A percentile compares a stretch with the other conserved stretches of the same genome.
phyloP scores from a whole-genome alignment of 176 grass and related monocot species.

The Eragrostis curvula region DNA sequence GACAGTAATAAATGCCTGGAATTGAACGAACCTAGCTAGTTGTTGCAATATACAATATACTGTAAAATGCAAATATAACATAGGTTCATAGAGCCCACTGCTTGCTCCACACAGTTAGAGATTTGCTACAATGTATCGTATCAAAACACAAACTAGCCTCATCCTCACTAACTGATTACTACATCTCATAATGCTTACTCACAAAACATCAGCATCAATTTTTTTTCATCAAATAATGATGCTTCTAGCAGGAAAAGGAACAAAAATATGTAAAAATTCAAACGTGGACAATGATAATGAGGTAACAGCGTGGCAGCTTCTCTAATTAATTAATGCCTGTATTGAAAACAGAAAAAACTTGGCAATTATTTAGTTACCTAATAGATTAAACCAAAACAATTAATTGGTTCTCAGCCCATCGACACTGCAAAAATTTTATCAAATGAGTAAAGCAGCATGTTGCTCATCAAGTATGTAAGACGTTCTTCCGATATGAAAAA shows the following conservation, averaged over 20 bases:
- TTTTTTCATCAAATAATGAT: constrained; percentile 9
- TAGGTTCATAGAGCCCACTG: not conserved
- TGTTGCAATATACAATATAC: constrained; percentile 5
- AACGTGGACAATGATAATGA: not conserved
- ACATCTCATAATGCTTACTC: not conserved
- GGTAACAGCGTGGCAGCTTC: constrained; percentile 3
- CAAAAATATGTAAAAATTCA: not conserved
- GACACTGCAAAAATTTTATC: not conserved
- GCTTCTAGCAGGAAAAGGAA: not conserved
- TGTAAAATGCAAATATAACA: not conserved
- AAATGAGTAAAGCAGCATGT: not conserved
- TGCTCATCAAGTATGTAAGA: not conserved
- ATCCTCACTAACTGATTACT: not conserved
- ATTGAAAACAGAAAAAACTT: not conserved
- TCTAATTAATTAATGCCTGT: not conserved
- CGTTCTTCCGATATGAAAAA: not conserved
- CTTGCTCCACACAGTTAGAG: constrained; percentile 1
- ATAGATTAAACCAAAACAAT: not conserved
- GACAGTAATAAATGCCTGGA: not conserved
- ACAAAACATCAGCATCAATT: not conserved
- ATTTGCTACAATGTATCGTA: constrained; percentile 12
- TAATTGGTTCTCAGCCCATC: not conserved
- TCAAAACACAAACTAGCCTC: constrained; percentile 6
- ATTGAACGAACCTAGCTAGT: not conserved
- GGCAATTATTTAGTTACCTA: not conserved